Percentiles rank a stretch among this genome's conserved stretches.
These are phyloP conservation scores for Beauveria rudraprayagi DNA, from an alignment of 2,329 filamentous ascomycete genomes.

Conservation along the genomic window DNA sequence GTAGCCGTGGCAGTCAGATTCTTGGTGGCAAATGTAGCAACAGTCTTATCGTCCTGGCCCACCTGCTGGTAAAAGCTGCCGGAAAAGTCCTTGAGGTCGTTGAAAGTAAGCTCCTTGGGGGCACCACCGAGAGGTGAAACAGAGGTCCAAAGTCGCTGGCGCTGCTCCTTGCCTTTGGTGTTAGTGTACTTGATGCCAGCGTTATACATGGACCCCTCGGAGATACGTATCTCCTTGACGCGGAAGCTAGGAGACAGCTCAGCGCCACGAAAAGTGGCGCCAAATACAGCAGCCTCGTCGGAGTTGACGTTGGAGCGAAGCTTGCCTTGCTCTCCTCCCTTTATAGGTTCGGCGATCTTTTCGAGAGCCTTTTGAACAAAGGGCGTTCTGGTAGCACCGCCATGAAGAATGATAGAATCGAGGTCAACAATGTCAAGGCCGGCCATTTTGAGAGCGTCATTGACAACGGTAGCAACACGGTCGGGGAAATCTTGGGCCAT, in stretches of 20 bases:
- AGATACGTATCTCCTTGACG: constrained; percentile 88
- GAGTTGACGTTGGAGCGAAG: constrained; percentile 92
- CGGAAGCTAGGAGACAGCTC: constrained; percentile 90
- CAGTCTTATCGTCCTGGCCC: constrained; percentile 47
- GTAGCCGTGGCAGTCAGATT: constrained; percentile 83
- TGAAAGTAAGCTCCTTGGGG: constrained; percentile 77
- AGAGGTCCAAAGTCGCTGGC: constrained; percentile 77
- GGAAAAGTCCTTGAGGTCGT: constrained; percentile 72
- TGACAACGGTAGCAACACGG: constrained; percentile 61
- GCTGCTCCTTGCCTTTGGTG: constrained; percentile 60
- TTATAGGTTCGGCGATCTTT: constrained; percentile 55
- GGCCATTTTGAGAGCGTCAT: constrained; percentile 65
- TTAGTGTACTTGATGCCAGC: constrained; percentile 67
- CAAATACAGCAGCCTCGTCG: constrained; percentile 93
- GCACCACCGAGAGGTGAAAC: constrained; percentile 66
- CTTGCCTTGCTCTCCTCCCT: constrained; percentile 52
- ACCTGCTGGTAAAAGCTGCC: constrained; percentile 74
- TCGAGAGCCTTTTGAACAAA: constrained; percentile 91
- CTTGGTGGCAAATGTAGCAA: constrained; percentile 62
- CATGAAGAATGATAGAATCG: constrained; percentile 87
- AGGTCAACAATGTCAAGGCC: constrained; percentile 67
- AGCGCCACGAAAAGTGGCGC: constrained; percentile 88
- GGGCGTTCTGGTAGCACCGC: constrained; percentile 81
- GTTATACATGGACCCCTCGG: constrained; percentile 68
- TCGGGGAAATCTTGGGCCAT: constrained; percentile 60